Conservation (phyloP, 768 basidiomycete genomes). For the Lyophyllum shimeji region DNA sequence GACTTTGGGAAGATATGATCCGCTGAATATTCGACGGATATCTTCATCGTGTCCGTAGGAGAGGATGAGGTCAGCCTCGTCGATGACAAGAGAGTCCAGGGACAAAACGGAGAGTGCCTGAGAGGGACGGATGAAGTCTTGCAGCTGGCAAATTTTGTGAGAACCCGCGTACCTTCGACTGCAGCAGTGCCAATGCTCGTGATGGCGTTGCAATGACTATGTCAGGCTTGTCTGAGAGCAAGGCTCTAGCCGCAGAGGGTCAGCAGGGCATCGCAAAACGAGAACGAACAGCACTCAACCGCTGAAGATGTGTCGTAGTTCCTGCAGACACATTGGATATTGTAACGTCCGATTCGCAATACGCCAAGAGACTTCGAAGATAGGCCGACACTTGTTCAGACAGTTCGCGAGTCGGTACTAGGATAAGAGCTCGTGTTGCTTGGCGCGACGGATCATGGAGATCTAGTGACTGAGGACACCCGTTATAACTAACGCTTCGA, state of each 20-base stretch:
- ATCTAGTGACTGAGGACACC: constrained; percentile 33
- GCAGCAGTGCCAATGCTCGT: constrained; percentile 63
- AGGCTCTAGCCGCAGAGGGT: constrained; percentile 11
- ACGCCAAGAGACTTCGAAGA: constrained; percentile 61
- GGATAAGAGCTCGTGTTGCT: constrained; percentile 71
- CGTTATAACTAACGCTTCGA: constrained; percentile 3
- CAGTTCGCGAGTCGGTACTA: constrained; percentile 91
- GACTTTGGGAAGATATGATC: constrained; percentile 72
- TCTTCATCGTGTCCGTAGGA: constrained; percentile 97
- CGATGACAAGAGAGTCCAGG: constrained; percentile 88
- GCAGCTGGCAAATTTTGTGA: background rate
- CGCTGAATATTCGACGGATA: constrained; percentile 67
- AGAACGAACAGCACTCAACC: constrained; percentile 23
- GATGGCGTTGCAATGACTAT: constrained; percentile 81
- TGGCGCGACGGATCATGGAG: constrained; percentile 41
- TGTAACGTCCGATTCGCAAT: constrained; percentile 76
- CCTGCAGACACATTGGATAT: constrained; percentile 79
- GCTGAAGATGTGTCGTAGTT: constrained; percentile 66
- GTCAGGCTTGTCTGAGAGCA: constrained; percentile 68
- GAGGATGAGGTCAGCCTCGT: constrained; percentile 95
- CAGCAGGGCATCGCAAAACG: background rate
- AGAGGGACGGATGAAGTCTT: background rate
- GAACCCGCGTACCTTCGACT: constrained; percentile 60
- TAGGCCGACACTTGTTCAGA: constrained; percentile 85
- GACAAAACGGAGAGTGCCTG: constrained; percentile 65